Percentiles rank a stretch among this genome's conserved stretches.
phyloP scores from a whole-genome alignment of 805 yeast genomes.

The Saccharomycopsis oosterbeekiorum region DNA sequence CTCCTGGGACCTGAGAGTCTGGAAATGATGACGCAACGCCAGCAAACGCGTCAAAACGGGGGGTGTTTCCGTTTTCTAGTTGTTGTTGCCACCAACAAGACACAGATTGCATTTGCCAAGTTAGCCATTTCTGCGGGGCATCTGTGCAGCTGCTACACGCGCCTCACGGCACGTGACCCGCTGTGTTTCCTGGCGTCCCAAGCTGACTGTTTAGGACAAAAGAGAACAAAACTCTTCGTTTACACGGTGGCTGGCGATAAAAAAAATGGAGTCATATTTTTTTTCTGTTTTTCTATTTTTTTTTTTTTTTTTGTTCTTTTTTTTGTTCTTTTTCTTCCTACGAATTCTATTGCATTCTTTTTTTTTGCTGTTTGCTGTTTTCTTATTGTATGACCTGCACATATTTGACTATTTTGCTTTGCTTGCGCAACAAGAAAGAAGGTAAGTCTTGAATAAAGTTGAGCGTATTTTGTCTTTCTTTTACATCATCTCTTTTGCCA shows the following conservation, averaged over 20 bases:
- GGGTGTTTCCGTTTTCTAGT: too few species aligned
- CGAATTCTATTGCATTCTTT: background rate
- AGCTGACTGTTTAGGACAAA: background rate
- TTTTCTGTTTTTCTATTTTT: background rate
- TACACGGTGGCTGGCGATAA: background rate
- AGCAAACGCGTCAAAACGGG: too few species aligned
- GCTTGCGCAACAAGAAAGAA: background rate
- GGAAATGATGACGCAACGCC: too few species aligned
- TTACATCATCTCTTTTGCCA: too few species aligned
- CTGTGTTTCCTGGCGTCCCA: too few species aligned
- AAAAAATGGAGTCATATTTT: background rate
- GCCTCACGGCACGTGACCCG: background rate
- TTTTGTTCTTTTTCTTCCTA: background rate
- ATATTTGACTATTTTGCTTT: background rate
- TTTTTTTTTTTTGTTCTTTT: background rate
- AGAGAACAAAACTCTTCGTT: too few species aligned
- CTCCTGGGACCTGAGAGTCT: too few species aligned
- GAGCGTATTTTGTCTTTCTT: too few species aligned
- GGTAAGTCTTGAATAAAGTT: background rate
- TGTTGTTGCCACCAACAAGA: too few species aligned
- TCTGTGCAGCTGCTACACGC: background rate
- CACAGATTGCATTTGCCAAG: too few species aligned
- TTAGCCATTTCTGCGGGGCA: too few species aligned
- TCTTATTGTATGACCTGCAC: background rate
- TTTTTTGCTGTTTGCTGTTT: background rate